Base-by-base conservation (phyloP, 345 rosid genomes). In the Salix koriyanagi region DNA sequence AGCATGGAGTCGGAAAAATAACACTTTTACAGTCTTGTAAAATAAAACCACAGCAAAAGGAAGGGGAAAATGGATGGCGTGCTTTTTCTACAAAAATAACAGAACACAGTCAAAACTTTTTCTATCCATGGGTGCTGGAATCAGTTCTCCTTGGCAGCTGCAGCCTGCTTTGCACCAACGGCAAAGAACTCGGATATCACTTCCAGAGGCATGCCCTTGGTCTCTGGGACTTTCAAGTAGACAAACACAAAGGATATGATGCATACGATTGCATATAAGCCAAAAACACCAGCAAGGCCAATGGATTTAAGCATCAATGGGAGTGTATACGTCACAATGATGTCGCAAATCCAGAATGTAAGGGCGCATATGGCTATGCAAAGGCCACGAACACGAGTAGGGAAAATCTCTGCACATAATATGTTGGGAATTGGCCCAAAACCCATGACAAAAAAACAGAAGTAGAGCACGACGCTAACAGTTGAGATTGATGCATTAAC, bases 151-250 rank as follows among this genome's bases (percentile, higher is more conserved):
- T 86, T 91, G 52, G 77, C 87, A 75, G 86, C 87, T 60, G 80
- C 90, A 67, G 79, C 90, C 76, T 86, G 96, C 83, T 85, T 91
- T 41, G 93, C 97, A 37, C 98, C 99, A 25, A 96, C 81, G 21
- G 93, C 78, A 78, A 96, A 92, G 90, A 96, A 92, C 86, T 94
- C 98, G 0, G 93, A 82, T 34, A 96, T 92, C 74, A 96, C 98
- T 87, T 96, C 99, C 65, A 96, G 96, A 14, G 98, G 99, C 98
- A 96, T 96, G 66, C 97, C 98, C 75, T 94, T 94, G 69, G 98
- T 96, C 85, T 96, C 98, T 2, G 99, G 98, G 30, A 92, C 92
- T 85, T 91, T 89, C 70, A 88, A 56, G 90, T 77, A 96, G 69
- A 96, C 91, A 60, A 93, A 96, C 30, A 75, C 88, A 87, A 89